Evolutionary conservation across 2,329 filamentous ascomycete species (phyloP), one percentile per base, ranked within the genome.

Genomic region (Trichoderma semiorbis): DNA sequence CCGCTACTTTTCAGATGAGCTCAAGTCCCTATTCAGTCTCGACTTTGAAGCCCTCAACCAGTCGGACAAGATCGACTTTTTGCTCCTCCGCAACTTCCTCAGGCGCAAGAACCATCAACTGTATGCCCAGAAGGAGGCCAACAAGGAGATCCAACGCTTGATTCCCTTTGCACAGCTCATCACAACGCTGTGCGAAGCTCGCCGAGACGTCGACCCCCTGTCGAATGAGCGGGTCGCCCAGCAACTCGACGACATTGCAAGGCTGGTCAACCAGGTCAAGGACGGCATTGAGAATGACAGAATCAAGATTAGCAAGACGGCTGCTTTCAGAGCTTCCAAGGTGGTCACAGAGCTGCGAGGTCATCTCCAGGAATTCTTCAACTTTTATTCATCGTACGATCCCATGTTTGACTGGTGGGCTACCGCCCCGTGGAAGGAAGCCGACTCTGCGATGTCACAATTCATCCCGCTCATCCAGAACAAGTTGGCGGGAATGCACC

Each of bases 331-430:
- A 30, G 86, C 86, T 6, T 81, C 82, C 4, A 82, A 82, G 18
- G 82, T 81, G 0, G 76, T 87, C 0, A 75, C 76, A 6, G 77
- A 83, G 30, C 76, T 90, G 5, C 78, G 79, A 0, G 65, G 39
- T 0, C 81, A 84, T 63, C 77, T 90, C 0, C 73, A 78, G 2
- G 86, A 89, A 73, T 84, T 84, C 75, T 84, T 81, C 69, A 72
- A 63, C 0, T 90, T 89, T 75, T 89, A 87, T 76, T 79, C 81
- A 34, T 84, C 83, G 3, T 90, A 89, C 74, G 85, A 90, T 73
- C 87, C 88, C 0, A 70, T 82, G 16, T 89, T 89, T 69, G 84
- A 86, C 55, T 90, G 86, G 85, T 90, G 88, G 88, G 82, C 84
- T 0, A 77, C 80, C 0, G 76, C 80, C 7, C 86, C 87, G 1